Conservation (phyloP, 495 filamentous ascomycete genomes). For the Darksidea phi region DNA sequence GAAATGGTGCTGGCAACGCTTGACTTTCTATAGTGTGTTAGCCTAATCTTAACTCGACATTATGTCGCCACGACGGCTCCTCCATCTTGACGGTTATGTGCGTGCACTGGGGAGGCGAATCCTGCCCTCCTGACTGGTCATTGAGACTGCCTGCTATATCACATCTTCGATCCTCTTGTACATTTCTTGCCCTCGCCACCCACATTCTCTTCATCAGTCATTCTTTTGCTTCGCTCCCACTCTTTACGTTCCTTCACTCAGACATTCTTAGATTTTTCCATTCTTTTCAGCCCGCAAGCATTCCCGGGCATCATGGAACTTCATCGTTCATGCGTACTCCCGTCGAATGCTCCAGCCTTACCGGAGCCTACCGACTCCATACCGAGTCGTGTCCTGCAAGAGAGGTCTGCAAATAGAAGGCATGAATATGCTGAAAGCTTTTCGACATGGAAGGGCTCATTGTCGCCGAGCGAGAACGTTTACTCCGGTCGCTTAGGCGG, state of each 20-base stretch:
- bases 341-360: conserved; percentile 46
- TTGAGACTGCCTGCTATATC: conserved; percentile 38
- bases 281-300: conserved; percentile 32
- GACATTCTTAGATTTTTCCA: conserved; percentile 32
- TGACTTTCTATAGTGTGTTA: conserved; percentile 28
- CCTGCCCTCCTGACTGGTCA: conserved; percentile 30
- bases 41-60: conserved; percentile 28
- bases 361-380: conserved; percentile 4
- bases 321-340: conserved; percentile 42
- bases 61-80: conserved; percentile 24
- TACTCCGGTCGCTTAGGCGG: conserved; percentile 4
- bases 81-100: conserved; percentile 25
- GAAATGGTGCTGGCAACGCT: conserved; percentile 20
- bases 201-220: conserved; percentile 62
- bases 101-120: conserved; percentile 4
- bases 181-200: conserved; percentile 53
- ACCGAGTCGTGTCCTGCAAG: conserved; percentile 38
- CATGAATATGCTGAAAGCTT: conserved; percentile 10
- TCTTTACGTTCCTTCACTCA: conserved; percentile 47
- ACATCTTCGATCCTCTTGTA: conserved; percentile 38
- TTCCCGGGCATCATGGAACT: conserved; percentile 36
- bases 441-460: conserved; percentile 20
- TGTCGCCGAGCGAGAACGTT: conserved; percentile 20
- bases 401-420: conserved; percentile 42
- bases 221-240: conserved; percentile 50